phyloP scores from a whole-genome alignment of 148 eudicot genomes.

The Euryodendron excelsum region DNA sequence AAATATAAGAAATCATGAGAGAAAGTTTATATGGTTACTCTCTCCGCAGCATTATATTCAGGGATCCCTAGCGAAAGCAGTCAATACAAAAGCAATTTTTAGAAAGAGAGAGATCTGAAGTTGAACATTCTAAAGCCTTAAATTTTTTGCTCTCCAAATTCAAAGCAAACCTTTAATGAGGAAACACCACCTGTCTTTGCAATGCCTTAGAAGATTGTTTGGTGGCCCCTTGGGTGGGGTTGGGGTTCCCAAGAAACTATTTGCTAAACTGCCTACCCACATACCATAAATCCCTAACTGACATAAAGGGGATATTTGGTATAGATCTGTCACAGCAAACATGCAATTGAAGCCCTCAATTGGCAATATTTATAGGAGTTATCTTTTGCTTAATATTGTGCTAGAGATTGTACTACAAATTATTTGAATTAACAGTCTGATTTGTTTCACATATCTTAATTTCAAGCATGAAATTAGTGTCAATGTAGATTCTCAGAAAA shows the following conservation, averaged over 20 bases:
- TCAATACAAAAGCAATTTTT: too few relatives aligned
- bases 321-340: neutral
- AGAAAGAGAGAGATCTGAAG: too few relatives aligned
- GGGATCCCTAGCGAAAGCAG: too few relatives aligned
- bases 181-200: neutral
- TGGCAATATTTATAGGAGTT: neutral
- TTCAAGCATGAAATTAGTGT: neutral
- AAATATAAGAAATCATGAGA: too few relatives aligned
- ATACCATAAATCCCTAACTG: neutral
- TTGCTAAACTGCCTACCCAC: neutral
- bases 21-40: too few relatives aligned
- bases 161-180: neutral
- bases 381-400: neutral
- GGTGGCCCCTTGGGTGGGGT: neutral
- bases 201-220: neutral
- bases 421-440: slow-evolving; percentile 6
- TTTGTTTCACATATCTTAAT: neutral
- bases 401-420: neutral
- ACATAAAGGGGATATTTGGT: neutral
- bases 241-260: neutral
- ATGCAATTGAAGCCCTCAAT: neutral
- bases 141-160: too few relatives aligned
- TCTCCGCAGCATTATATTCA: too few relatives aligned
- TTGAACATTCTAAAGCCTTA: too few relatives aligned
- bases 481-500: neutral